Percentiles rank a stretch among this genome's conserved stretches.
phyloP scores from a whole-genome alignment of 208 protist species.

The Wallacemonas sp. region DNA sequence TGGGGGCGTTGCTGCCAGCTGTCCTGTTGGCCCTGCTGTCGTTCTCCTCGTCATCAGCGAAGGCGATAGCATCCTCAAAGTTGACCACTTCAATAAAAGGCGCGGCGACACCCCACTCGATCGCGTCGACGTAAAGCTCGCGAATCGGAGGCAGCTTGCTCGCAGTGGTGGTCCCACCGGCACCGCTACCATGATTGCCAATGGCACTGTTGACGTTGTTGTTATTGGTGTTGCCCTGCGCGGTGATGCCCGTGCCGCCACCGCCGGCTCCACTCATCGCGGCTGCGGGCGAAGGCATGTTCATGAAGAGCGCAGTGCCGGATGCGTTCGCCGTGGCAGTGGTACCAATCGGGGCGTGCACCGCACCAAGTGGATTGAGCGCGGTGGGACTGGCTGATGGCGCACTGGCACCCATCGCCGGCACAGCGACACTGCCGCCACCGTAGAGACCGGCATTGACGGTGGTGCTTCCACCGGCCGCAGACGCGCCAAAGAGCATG shows the following conservation, averaged over 20 bases:
- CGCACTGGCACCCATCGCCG: too few species aligned
- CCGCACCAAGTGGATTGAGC: too few species aligned
- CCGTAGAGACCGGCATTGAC: too few species aligned
- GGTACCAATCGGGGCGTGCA: neutral
- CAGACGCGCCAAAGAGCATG: too few species aligned
- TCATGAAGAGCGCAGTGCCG: neutral
- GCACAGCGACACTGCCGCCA: too few species aligned
- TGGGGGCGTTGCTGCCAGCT: neutral
- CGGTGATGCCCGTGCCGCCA: neutral
- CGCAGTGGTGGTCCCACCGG: neutral
- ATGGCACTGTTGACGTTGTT: neutral
- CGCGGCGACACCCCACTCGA: conserved; percentile 74
- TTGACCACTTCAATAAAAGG: conserved; percentile 72
- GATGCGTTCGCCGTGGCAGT: neutral
- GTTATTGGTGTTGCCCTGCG: conserved; percentile 1
- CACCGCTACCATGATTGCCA: too few species aligned
- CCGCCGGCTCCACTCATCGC: neutral
- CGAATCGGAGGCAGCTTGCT: conserved; percentile 39
- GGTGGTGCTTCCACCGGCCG: too few species aligned
- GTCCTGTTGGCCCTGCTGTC: neutral
- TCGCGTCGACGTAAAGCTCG: conserved; percentile 45
- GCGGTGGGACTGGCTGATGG: too few species aligned
- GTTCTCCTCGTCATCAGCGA: conserved; percentile 2
- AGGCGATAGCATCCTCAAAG: conserved; percentile 56
- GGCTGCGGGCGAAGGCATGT: neutral